These are phyloP conservation scores for Neurospora discreta DNA, from an alignment of 495 filamentous ascomycete genomes.

Conservation along the genomic window DNA sequence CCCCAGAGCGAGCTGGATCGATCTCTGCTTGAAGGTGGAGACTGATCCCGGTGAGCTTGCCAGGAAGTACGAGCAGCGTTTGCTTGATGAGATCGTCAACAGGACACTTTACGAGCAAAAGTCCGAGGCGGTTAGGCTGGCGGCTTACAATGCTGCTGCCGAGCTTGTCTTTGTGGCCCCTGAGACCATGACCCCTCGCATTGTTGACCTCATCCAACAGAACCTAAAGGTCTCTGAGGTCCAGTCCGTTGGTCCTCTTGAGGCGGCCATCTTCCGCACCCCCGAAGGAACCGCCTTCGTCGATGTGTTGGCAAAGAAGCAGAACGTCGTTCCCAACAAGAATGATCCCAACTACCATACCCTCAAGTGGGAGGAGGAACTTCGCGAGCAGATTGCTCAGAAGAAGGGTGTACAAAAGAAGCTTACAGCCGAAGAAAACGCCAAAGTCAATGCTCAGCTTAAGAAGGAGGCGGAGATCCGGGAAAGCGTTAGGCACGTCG, in stretches of 20 bases:
- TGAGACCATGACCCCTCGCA: conserved; percentile 60
- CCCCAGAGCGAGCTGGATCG: conserved; percentile 76
- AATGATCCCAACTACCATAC: conserved; percentile 89
- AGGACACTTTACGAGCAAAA: conserved; percentile 36
- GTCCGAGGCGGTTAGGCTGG: conserved; percentile 42
- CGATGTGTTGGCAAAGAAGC: conserved; percentile 78
- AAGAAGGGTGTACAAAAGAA: conserved; percentile 92
- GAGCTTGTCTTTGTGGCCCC: conserved; percentile 92
- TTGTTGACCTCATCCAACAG: conserved; percentile 59
- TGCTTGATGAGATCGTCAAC: conserved; percentile 39
- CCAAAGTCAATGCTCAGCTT: conserved; percentile 84
- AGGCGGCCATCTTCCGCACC: conserved; percentile 84
- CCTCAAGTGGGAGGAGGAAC: conserved; percentile 90
- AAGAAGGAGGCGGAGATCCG: conserved; percentile 76
- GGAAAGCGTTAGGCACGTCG: conserved; percentile 51
- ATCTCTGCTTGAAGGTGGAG: conserved; percentile 62
- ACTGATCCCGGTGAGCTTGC: conserved; percentile 76
- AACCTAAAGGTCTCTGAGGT: conserved; percentile 60
- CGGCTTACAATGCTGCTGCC: conserved; percentile 69
- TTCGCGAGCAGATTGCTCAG: conserved; percentile 74
- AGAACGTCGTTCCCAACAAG: conserved; percentile 57
- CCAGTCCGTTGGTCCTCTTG: conserved; percentile 62
- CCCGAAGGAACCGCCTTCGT: conserved; percentile 79
- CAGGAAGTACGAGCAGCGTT: conserved; percentile 32
- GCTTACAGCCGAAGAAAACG: conserved; percentile 74